phyloP scores from a whole-genome alignment of 768 basidiomycete genomes.

The Lentinus tigrinus region DNA sequence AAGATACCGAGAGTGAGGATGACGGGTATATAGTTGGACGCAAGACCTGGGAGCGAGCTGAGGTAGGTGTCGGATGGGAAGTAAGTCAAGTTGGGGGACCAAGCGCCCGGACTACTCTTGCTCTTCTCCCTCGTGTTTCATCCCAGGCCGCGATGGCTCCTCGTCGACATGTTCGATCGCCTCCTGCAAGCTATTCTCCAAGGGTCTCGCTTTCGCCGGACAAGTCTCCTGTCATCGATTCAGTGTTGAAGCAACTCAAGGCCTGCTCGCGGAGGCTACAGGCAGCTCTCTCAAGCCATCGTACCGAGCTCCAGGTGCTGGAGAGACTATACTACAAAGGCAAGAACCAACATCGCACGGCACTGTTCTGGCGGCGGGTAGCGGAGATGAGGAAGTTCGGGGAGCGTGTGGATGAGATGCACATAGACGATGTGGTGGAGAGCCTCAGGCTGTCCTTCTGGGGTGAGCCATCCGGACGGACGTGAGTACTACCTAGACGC shows the following conservation, averaged over 20 bases:
- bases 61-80: background rate
- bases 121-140: background rate
- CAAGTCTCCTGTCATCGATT: constrained; percentile 44
- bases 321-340: constrained; percentile 75
- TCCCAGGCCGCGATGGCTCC: constrained; percentile 12
- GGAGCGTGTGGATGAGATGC: constrained; percentile 29
- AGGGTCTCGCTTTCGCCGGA: constrained; percentile 21
- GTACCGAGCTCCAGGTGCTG: constrained; percentile 57
- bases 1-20: background rate
- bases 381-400: constrained; percentile 59
- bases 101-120: background rate
- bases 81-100: background rate
- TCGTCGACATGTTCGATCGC: constrained; percentile 14
- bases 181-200: constrained; percentile 7
- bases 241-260: constrained; percentile 62
- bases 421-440: constrained; percentile 26
- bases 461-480: constrained; percentile 34
- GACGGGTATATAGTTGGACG: constrained; percentile 4
- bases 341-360: constrained; percentile 72
- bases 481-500: constrained; percentile 31
- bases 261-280: constrained; percentile 51
- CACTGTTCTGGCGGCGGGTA: constrained; percentile 70
- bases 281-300: constrained; percentile 38
- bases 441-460: constrained; percentile 53
- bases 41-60: background rate